phyloP scores from a whole-genome alignment of 1,284 basidiomycete genomes.

The Omphalotus olearius region DNA sequence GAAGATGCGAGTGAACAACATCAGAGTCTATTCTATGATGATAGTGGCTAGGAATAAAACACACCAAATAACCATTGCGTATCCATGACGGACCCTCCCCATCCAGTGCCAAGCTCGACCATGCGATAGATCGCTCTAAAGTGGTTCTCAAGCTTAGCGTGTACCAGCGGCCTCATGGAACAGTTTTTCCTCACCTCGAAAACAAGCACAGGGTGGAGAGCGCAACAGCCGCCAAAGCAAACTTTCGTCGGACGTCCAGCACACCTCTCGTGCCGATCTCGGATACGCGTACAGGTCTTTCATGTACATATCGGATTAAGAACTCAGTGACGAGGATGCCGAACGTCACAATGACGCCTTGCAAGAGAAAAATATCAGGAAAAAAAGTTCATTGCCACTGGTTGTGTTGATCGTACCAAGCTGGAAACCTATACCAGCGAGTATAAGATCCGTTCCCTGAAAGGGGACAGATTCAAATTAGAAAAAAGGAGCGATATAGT shows the following conservation, averaged over 20 bases:
- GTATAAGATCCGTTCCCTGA: slow-evolving; percentile 32
- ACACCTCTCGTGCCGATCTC: neutral
- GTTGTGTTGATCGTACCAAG: slow-evolving; percentile 7
- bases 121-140: slow-evolving; percentile 9
- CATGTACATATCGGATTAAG: neutral
- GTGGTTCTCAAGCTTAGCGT: neutral
- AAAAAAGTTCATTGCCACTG: too few relatives aligned
- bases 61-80: slow-evolving; percentile 12
- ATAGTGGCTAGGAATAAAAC: neutral
- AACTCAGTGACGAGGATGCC: neutral
- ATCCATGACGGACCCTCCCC: slow-evolving; percentile 4
- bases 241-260: slow-evolving; percentile 1
- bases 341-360: slow-evolving; percentile 2
- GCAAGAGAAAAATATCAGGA: neutral
- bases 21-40: neutral
- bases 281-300: neutral
- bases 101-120: slow-evolving; percentile 10
- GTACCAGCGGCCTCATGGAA: too few relatives aligned
- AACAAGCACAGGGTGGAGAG: slow-evolving; percentile 6
- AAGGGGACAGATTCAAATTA: neutral
- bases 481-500: too few relatives aligned
- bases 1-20: neutral
- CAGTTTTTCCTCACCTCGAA: slow-evolving; percentile 1
- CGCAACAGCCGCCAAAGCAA: slow-evolving; percentile 1
- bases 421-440: slow-evolving; percentile 30